phyloP scores from a whole-genome alignment of 352 stramenopile genomes.

The Nothophytophthora sp. region DNA sequence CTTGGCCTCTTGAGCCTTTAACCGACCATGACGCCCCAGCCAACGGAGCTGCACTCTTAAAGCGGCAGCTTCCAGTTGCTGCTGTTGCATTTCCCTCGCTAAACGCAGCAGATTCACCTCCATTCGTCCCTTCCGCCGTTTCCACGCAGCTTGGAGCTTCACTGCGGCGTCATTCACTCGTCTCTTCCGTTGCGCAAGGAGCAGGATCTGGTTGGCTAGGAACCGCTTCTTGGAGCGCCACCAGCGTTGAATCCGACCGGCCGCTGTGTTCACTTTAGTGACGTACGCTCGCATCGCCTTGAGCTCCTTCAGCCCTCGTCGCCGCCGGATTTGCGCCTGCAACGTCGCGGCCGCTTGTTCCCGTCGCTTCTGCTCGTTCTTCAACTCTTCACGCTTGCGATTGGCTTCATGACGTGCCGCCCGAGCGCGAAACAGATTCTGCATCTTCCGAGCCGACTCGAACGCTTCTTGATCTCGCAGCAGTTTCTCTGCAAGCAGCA shows the following conservation, averaged over 20 bases:
- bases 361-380: constrained; percentile 21
- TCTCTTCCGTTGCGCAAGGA: constrained; percentile 29
- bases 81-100: constrained; percentile 36
- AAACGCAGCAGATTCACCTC: constrained; percentile 40
- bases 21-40: constrained; percentile 35
- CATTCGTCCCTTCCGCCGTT: constrained; percentile 48
- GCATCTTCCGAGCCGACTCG: constrained; percentile 60
- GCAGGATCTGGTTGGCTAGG: constrained; percentile 42
- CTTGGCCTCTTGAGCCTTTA: constrained; percentile 27
- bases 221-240: constrained; percentile 56
- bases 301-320: constrained; percentile 40
- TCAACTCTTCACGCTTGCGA: constrained; percentile 35
- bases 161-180: constrained; percentile 46
- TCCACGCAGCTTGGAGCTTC: constrained; percentile 62
- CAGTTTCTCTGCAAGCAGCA: constrained; percentile 31
- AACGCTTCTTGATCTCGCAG: constrained; percentile 32
- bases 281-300: constrained; percentile 20
- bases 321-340: constrained; percentile 43
- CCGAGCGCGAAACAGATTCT: constrained; percentile 55
- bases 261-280: constrained; percentile 31
- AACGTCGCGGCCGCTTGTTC: constrained; percentile 49
- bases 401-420: constrained; percentile 39
- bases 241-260: constrained; percentile 42
- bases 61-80: constrained; percentile 30
- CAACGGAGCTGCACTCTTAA: constrained; percentile 54